Conservation (phyloP, 345 rosid species). For the Stellera chamaejasme region DNA sequence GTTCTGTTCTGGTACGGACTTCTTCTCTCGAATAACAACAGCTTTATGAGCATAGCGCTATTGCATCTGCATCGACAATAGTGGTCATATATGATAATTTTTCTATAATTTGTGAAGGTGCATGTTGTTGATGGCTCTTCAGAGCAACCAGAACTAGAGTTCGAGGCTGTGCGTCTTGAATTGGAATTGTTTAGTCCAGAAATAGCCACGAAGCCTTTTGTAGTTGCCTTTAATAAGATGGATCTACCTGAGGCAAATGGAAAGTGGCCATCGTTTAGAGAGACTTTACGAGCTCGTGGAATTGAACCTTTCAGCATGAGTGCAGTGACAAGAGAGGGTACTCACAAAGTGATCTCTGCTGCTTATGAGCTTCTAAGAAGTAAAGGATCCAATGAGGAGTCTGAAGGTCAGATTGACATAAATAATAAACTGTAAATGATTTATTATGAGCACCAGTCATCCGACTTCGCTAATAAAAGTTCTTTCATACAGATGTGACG, state of each 20-base stretch:
- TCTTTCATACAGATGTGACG: conserved; percentile 18
- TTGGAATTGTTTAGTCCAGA: conserved; percentile 88
- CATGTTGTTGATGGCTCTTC: conserved; percentile 92
- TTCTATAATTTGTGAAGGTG: conserved; percentile 29
- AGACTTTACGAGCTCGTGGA: conserved; percentile 53
- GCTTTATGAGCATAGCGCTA: background rate
- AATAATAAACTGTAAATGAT: too few species aligned
- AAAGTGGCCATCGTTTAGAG: conserved; percentile 63
- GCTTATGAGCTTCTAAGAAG: conserved; percentile 57
- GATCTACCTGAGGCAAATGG: conserved; percentile 85
- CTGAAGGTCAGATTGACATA: conserved; percentile 40
- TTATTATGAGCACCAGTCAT: too few species aligned
- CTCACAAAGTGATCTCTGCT: conserved; percentile 56
- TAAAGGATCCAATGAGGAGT: conserved; percentile 39
- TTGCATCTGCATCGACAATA: too few species aligned
- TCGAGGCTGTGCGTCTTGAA: conserved; percentile 92
- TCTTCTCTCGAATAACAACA: conserved; percentile 9
- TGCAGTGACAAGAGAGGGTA: conserved; percentile 74
- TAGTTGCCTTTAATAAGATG: conserved; percentile 87
- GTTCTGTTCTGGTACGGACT: conserved; percentile 77
- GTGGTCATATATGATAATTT: too few species aligned
- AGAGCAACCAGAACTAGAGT: conserved; percentile 77
- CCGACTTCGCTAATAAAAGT: too few species aligned
- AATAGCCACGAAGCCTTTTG: conserved; percentile 65
- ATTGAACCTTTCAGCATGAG: conserved; percentile 77